Evolutionary conservation across 495 filamentous ascomycete species (phyloP), one percentile per base, ranked within the genome.

Genomic region (Tuber calosporum): DNA sequence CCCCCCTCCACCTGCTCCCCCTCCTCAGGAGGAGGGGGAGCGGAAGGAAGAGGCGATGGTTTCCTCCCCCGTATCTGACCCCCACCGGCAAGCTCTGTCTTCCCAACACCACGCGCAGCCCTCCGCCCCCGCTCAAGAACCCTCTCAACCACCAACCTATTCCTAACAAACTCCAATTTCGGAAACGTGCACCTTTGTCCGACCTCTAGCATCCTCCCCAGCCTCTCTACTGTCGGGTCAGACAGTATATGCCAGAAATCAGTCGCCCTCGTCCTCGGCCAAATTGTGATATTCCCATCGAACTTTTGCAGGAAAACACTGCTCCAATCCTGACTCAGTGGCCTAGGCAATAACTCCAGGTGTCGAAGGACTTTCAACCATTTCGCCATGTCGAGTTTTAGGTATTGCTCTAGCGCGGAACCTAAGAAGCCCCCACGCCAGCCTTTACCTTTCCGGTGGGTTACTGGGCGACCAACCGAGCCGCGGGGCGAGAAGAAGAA

Each of bases 401-500:
- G 89, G 81, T 93, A 97, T 80, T 97, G 93, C 81, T 98, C 95
- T 3, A 91, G 86, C 0, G 95, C 94, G n/a, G 88, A 90, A 37
- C 94, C 94, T 1, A 98, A 85, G 84, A 94, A 99, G 4, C 95
- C 95, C 48, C 95, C 95, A 42, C 95, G 90, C 95, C 95, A 99
- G 70, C 95, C 95, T 45, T 94, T 91, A 9, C 95, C 95, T 73
- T 88, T 90, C 66, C 95, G 91, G 82, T 99, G 95, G 0, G 95
- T 97, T 43, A 99, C 95, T 38, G 95, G 95, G 37, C 92, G 89
- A 42, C 95, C 95, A 62, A 98, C 93, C 1, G 90, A 89, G 20
- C 95, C 95, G 45, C 96, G 88, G 4, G 93, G 94, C 41, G 91
- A 94, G 85, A 98, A 99, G 86, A 99, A 97, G 86, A 99, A 98